These are phyloP conservation scores for Handroanthus guayacan DNA, from an alignment of 257 asterid species.

Conservation along the genomic window DNA sequence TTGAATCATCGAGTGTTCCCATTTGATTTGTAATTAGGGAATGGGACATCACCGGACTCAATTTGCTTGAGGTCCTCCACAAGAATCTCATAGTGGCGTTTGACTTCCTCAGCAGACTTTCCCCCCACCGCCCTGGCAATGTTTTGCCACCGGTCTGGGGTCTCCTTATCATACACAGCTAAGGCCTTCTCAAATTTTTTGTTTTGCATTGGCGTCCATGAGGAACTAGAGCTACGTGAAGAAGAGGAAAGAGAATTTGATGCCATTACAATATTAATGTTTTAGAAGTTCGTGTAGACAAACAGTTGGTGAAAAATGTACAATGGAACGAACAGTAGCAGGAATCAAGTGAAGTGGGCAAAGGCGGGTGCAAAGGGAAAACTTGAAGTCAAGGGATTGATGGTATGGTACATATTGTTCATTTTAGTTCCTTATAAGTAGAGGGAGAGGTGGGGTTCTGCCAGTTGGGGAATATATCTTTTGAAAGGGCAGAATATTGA, in stretches of 20 bases:
- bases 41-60: slow-evolving; percentile 72
- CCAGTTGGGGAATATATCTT: slow-evolving; percentile 57
- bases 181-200: slow-evolving; percentile 73
- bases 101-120: slow-evolving; percentile 72
- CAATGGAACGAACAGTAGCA: too few species aligned
- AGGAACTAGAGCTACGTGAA: slow-evolving; percentile 42
- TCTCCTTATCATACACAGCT: slow-evolving; percentile 68
- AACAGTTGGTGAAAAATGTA: neutral
- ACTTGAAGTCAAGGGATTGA: slow-evolving; percentile 22
- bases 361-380: neutral
- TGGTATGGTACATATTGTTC: slow-evolving; percentile 32
- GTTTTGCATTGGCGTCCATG: slow-evolving; percentile 71
- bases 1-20: slow-evolving; percentile 32
- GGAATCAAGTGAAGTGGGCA: neutral
- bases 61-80: slow-evolving; percentile 75
- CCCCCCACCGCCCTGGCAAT: slow-evolving; percentile 71
- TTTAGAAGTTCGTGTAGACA: neutral
- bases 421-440: slow-evolving; percentile 50
- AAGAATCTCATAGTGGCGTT: slow-evolving; percentile 71
- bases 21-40: slow-evolving; percentile 57
- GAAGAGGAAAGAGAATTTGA: slow-evolving; percentile 54
- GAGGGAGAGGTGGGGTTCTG: slow-evolving; percentile 55
- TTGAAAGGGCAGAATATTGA: slow-evolving; percentile 49
- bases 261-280: slow-evolving; percentile 45
- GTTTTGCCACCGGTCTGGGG: slow-evolving; percentile 82